These are phyloP conservation scores for Hyphopichia homilentoma DNA, from an alignment of 805 yeast species.

Conservation along the genomic window DNA sequence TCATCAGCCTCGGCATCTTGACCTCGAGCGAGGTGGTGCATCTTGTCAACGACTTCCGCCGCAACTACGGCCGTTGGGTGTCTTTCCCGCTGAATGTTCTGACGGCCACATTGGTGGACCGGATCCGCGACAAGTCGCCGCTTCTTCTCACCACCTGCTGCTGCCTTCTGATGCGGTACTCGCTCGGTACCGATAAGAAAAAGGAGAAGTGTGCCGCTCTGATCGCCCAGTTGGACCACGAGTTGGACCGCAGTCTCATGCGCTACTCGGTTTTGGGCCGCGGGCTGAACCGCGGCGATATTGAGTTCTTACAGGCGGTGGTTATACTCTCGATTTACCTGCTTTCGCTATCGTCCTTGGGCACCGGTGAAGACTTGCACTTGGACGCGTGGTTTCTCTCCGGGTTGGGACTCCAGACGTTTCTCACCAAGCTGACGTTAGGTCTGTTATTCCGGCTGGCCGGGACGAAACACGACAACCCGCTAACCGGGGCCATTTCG, in stretches of 20 bases:
- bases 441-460: conserved; percentile 32
- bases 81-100: conserved; percentile 57
- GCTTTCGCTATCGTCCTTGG: conserved; percentile 50
- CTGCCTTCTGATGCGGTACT: conserved; percentile 55
- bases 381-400: conserved; percentile 72
- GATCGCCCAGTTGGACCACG: conserved; percentile 45
- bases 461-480: conserved; percentile 2
- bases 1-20: conserved; percentile 49
- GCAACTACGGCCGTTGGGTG: conserved; percentile 75
- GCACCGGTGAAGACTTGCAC: conserved; percentile 34
- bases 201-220: conserved; percentile 39
- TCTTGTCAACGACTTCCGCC: conserved; percentile 55
- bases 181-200: conserved; percentile 20
- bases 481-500: conserved; percentile 6
- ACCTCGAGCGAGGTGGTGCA: conserved; percentile 44
- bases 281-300: conserved; percentile 18
- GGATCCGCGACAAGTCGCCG: conserved; percentile 51
- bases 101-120: conserved; percentile 45
- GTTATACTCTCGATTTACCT: conserved; percentile 65
- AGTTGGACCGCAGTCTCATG: conserved; percentile 44
- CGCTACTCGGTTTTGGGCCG: conserved; percentile 21
- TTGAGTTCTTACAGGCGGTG: conserved; percentile 66
- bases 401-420: conserved; percentile 61
- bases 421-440: conserved; percentile 48
- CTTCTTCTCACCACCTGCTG: conserved; percentile 66